Evolutionary conservation across 495 filamentous ascomycete species (phyloP).

Genomic region (Aspergillus heteromorphus): DNA sequence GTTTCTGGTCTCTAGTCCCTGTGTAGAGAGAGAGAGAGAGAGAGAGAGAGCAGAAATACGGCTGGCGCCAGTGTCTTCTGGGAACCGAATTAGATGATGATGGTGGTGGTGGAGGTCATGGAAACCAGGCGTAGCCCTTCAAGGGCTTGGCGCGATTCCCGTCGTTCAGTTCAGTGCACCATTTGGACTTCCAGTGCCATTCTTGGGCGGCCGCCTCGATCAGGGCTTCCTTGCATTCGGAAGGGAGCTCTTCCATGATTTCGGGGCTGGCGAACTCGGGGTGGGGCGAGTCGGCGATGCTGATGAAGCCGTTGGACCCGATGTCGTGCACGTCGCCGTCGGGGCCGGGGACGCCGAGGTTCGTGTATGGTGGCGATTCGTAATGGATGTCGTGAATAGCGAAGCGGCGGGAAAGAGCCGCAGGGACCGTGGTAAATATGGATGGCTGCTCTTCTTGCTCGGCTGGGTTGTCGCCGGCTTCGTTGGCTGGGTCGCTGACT

Average conservation of each 20-base stretch:
- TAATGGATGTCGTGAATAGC: conserved; percentile 67
- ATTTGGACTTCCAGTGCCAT: conserved; percentile 64
- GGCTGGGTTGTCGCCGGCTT: conserved; percentile 4
- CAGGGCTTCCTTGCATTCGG: conserved; percentile 66
- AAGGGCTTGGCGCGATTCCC: conserved; percentile 42
- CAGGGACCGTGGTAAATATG: conserved; percentile 60
- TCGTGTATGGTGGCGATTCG: conserved; percentile 53
- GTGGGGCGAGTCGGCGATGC: conserved; percentile 32
- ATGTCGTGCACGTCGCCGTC: conserved; percentile 54
- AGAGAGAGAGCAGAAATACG: not conserved
- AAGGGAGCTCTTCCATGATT: conserved; percentile 61
- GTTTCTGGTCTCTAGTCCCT: too few species aligned
- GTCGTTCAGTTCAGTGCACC: conserved; percentile 57
- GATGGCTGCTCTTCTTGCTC: conserved; percentile 12
- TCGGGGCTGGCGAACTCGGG: conserved; percentile 57
- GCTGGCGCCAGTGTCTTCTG: not conserved
- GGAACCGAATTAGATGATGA: conserved; percentile 5
- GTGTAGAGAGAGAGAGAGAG: too few species aligned
- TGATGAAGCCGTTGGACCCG: conserved; percentile 60
- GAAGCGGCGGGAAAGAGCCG: conserved; percentile 66
- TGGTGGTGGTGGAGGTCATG: too few species aligned
- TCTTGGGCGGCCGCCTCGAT: conserved; percentile 57
- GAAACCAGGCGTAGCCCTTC: conserved; percentile 49
- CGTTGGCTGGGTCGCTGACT: conserved; percentile 9
- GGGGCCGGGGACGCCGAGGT: conserved; percentile 58